Percentiles rank a stretch among this genome's conserved stretches.
phyloP scores from a whole-genome alignment of 805 yeast genomes.

The Priceomyces melissophilus region DNA sequence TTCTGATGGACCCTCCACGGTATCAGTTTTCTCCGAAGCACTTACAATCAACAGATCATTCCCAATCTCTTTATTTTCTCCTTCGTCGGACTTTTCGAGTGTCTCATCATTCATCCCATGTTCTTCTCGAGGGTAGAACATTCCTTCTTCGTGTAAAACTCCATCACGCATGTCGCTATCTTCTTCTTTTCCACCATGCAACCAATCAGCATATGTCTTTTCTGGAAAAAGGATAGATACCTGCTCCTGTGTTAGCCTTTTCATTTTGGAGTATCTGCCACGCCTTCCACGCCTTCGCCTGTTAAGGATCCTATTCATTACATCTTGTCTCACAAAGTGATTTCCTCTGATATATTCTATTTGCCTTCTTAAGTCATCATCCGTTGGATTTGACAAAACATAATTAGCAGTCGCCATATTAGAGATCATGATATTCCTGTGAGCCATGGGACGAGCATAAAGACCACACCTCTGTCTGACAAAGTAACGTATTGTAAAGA shows the following conservation, averaged over 20 bases:
- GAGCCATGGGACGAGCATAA: conserved; percentile 37
- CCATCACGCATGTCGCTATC: conserved; percentile 45
- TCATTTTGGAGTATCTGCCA: conserved; percentile 43
- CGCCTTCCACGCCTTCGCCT: conserved; percentile 37
- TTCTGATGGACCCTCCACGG: background rate
- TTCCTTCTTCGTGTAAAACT: conserved; percentile 36
- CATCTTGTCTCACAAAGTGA: conserved; percentile 29
- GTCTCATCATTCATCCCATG: conserved; percentile 1
- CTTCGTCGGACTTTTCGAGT: background rate
- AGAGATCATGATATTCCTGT: conserved; percentile 19
- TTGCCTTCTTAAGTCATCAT: conserved; percentile 31
- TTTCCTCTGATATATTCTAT: conserved; percentile 32
- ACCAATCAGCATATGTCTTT: conserved; percentile 57
- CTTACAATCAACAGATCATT: background rate
- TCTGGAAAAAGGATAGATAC: conserved; percentile 60
- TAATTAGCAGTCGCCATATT: background rate
- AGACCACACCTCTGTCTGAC: conserved; percentile 56
- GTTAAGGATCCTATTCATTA: conserved; percentile 23
- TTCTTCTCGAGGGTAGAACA: background rate
- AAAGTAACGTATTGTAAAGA: conserved; percentile 60
- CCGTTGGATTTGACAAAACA: conserved; percentile 4
- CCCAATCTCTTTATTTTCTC: background rate
- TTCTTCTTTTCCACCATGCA: conserved; percentile 56
- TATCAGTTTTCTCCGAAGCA: background rate
- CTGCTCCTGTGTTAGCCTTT: conserved; percentile 51